A percentile compares a stretch with the other conserved stretches of the same genome.
Conservation (phyloP, 495 filamentous ascomycete genomes). For the Penicillium pancosmium region DNA sequence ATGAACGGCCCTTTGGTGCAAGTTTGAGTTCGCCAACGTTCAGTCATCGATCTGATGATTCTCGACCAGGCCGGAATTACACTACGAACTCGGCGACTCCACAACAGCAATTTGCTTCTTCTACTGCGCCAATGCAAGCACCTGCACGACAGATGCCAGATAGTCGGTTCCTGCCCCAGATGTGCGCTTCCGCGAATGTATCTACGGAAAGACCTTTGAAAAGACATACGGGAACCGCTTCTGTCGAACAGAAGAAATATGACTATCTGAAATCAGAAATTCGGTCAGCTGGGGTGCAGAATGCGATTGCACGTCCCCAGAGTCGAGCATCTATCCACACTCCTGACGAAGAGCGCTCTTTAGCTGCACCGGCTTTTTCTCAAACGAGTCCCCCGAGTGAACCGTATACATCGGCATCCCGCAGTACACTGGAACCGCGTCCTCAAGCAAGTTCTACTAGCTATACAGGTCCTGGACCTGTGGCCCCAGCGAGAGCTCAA, state of each 20-base stretch:
- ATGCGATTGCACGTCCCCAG: no score
- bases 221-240: not conserved
- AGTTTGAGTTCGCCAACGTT: not conserved
- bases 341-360: not conserved
- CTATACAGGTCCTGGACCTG: not conserved
- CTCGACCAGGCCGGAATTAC: not conserved
- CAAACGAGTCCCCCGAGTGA: not conserved
- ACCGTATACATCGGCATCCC: not conserved
- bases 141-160: not conserved
- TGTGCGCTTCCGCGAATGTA: not conserved
- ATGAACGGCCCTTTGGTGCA: not conserved
- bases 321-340: not conserved
- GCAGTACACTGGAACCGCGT: not conserved
- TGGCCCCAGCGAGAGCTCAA: not conserved
- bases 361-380: not conserved
- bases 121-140: not conserved
- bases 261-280: no score
- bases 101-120: not conserved
- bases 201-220: not conserved
- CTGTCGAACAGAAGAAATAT: no score
- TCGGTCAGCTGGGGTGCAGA: no score
- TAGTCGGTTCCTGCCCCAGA: not conserved
- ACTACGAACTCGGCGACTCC: not conserved
- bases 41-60: not conserved
- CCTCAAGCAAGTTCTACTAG: not conserved